phyloP scores from a whole-genome alignment of 129 eudicot species.

The Sambucus nigra region DNA sequence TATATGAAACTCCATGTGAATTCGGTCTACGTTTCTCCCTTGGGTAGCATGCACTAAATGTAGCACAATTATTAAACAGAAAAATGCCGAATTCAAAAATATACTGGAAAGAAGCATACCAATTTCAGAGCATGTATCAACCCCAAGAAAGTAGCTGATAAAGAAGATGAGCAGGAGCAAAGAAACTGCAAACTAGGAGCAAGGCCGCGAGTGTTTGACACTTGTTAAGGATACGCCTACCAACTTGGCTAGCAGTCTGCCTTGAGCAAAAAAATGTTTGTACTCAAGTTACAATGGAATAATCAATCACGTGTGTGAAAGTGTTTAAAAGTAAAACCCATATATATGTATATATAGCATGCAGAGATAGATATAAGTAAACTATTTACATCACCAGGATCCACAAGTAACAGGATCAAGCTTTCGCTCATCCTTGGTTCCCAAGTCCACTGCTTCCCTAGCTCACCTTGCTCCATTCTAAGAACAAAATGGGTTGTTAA shows the following conservation, averaged over 20 bases:
- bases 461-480: conserved; percentile 65
- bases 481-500: conserved; percentile 49
- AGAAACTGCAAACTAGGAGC: conserved; percentile 78
- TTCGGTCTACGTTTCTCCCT: background rate
- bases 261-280: conserved; percentile 20
- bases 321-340: too few relatives aligned
- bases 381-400: conserved; percentile 79
- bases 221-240: conserved; percentile 70
- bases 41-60: background rate
- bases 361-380: background rate
- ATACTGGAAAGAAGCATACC: conserved; percentile 32
- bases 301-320: background rate
- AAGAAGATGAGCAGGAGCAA: conserved; percentile 53
- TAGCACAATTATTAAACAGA: background rate
- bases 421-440: conserved; percentile 90
- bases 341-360: background rate
- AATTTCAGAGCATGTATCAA: conserved; percentile 68
- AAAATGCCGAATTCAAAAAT: background rate
- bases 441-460: conserved; percentile 86
- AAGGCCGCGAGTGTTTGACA: conserved; percentile 66
- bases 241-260: conserved; percentile 83
- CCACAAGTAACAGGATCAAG: conserved; percentile 85
- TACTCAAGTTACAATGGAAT: background rate
- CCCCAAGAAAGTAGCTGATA: conserved; percentile 51
- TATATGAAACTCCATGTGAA: background rate